Conservation (phyloP, 495 filamentous ascomycete species). For the Penicilliopsis zonata region DNA sequence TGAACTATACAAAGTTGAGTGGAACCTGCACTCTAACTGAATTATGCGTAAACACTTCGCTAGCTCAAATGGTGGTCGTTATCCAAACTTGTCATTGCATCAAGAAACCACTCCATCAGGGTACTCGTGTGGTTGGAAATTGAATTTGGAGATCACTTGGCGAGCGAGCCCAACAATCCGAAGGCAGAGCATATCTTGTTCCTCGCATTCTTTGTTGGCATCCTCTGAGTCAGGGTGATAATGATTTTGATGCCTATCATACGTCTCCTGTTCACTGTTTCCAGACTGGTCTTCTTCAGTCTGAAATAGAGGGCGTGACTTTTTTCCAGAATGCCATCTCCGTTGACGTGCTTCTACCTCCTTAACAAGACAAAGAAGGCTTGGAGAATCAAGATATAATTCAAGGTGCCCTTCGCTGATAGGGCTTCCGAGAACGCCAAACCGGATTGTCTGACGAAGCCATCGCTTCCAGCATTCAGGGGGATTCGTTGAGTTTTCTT, state of each 20-base stretch:
- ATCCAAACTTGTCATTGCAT: no score
- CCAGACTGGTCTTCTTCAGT: no score
- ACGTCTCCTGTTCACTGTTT: neutral
- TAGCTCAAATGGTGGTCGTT: no score
- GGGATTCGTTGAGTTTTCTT: constrained; percentile 14
- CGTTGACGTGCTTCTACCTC: constrained; percentile 32
- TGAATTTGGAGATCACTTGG: constrained; percentile 26
- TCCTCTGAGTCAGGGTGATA: constrained; percentile 5
- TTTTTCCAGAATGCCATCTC: constrained; percentile 21
- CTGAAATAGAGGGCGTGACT: constrained; percentile 14
- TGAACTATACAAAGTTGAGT: no score
- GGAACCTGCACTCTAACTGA: no score
- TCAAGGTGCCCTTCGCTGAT: constrained; percentile 10
- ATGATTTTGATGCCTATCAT: neutral
- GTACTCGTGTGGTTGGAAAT: constrained; percentile 29
- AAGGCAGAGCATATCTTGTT: constrained; percentile 26
- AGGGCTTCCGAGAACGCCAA: constrained; percentile 22
- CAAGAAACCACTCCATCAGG: constrained; percentile 14
- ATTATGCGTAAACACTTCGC: no score
- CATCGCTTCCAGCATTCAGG: constrained; percentile 23
- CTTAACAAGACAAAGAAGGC: constrained; percentile 22
- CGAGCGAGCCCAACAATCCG: constrained; percentile 25
- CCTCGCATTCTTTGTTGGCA: constrained; percentile 3
- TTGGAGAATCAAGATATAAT: constrained; percentile 14
- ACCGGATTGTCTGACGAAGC: constrained; percentile 27